phyloP scores from a whole-genome alignment of 331 rosid genomes.

The Spiraea crenata region DNA sequence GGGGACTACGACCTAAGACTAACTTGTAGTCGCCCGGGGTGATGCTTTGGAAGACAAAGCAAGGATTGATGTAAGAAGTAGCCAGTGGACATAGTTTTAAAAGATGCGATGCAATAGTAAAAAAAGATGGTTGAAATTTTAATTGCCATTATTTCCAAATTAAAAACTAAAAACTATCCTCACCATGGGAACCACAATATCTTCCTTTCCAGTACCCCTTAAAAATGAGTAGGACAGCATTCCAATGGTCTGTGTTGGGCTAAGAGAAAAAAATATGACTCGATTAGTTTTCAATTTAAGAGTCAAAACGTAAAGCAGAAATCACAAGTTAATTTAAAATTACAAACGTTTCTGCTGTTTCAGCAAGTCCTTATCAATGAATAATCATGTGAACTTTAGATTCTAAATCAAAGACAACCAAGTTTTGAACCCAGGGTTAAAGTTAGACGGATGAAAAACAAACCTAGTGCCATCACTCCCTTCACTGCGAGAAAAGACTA shows the following conservation, averaged over 20 bases:
- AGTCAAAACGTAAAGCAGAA: not conserved
- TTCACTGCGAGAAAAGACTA: conserved; percentile 38
- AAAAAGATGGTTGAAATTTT: not conserved
- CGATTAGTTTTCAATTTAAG: not conserved
- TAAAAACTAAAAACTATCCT: not conserved
- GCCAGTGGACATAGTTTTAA: not conserved
- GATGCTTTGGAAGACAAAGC: no score
- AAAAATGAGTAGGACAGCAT: conserved; percentile 42
- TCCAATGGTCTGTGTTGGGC: conserved; percentile 44
- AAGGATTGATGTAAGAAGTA: not conserved
- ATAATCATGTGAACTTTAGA: no score
- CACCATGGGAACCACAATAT: conserved; percentile 47
- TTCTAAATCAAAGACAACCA: no score
- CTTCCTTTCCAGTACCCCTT: conserved; percentile 37
- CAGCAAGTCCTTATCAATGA: no score
- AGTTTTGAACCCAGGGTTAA: not conserved
- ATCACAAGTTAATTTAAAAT: not conserved
- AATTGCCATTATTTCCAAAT: not conserved
- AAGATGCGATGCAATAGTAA: not conserved
- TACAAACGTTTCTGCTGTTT: not conserved
- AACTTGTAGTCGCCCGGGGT: no score
- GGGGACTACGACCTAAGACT: not conserved
- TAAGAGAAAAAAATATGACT: not conserved
- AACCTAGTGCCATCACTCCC: conserved; percentile 28
- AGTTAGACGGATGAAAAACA: not conserved